A percentile compares a stretch with the other conserved stretches of the same genome.
phyloP scores from a whole-genome alignment of 192 early-diverging fungal species.

The Coemansia sp. region DNA sequence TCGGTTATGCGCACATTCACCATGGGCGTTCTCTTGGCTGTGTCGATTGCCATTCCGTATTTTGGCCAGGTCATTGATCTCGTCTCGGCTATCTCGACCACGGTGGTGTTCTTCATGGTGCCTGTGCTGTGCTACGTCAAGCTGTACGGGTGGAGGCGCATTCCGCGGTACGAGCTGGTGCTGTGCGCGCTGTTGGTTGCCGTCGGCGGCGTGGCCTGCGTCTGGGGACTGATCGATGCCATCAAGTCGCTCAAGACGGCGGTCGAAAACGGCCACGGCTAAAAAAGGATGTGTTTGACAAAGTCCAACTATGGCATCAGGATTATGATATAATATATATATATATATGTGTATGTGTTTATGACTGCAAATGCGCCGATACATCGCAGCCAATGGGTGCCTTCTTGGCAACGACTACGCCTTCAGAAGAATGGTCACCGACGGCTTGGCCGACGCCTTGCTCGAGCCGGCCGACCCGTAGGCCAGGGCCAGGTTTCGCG shows the following conservation, averaged over 20 bases:
- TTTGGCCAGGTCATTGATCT: conserved; percentile 78
- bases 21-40: conserved; percentile 58
- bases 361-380: too few species aligned
- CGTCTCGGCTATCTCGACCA: conserved; percentile 75
- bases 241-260: conserved; percentile 35
- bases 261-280: conserved; percentile 23
- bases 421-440: conserved; percentile 26
- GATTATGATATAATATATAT: too few species aligned
- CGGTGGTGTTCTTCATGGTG: conserved; percentile 78
- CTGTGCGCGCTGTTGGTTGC: conserved; percentile 34
- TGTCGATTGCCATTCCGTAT: conserved; percentile 74
- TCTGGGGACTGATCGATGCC: conserved; percentile 49
- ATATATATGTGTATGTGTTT: background rate
- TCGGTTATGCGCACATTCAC: conserved; percentile 57
- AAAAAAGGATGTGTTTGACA: too few species aligned
- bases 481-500: conserved; percentile 41
- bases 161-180: conserved; percentile 37
- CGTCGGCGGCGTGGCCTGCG: conserved; percentile 37
- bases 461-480: conserved; percentile 24
- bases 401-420: too few species aligned
- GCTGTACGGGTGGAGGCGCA: conserved; percentile 63
- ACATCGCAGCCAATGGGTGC: too few species aligned
- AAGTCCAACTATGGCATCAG: too few species aligned
- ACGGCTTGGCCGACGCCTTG: conserved; percentile 16
- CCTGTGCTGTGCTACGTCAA: conserved; percentile 75